Evolutionary conservation across 2,329 filamentous ascomycete species (phyloP), one percentile per base, ranked within the genome.

Genomic region (Colletotrichum magnum): DNA sequence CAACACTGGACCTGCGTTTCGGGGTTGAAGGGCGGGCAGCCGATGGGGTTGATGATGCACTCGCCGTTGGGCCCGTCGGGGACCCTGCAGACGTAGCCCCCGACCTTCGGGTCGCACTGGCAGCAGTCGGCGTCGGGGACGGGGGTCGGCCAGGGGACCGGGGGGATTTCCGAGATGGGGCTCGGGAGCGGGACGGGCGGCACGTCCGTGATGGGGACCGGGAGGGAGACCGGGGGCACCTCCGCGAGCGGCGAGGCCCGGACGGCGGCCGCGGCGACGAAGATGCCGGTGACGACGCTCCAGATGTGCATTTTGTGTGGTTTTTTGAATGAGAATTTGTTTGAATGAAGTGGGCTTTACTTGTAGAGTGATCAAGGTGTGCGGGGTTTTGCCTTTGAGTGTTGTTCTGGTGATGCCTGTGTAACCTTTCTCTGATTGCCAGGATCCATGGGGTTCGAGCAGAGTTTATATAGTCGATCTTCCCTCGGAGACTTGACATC

Each of bases 1-100:
- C 72, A 73, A 67, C 72, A 73, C 50, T 64, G 58, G 6, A 51
- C 47, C 9, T 70, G 58, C 41, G 50, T 62, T 9, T 72, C 68
- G 39, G 60, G 47, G 24, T 74, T 58, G 54, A 75, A 76, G 5
- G 73, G 32, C 32, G 57, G 41, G 18, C 52, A 53, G 7, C 24
- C 50, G 21, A 53, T 32, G 9, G 50, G 24, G 13, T 15, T 24
- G 50, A 32, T n/a, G 24, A 53, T 13, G 18, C 50, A 53, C 13
- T 15, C 16, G 50, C 50, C 50, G 50, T 21, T 32, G 21, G 50
- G 50, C 10, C 7, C 32, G n/a, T 51, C 48, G 18, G 48, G 48
- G 48, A 53, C 50, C 26, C 16, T 53, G 26, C 50, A 53, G 50
- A 53, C 24, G 24, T 32, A 53, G 3, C 50, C 50, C 13, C 9